phyloP scores from a whole-genome alignment of 2,329 filamentous ascomycete genomes.

The Clonostachys chloroleuca region DNA sequence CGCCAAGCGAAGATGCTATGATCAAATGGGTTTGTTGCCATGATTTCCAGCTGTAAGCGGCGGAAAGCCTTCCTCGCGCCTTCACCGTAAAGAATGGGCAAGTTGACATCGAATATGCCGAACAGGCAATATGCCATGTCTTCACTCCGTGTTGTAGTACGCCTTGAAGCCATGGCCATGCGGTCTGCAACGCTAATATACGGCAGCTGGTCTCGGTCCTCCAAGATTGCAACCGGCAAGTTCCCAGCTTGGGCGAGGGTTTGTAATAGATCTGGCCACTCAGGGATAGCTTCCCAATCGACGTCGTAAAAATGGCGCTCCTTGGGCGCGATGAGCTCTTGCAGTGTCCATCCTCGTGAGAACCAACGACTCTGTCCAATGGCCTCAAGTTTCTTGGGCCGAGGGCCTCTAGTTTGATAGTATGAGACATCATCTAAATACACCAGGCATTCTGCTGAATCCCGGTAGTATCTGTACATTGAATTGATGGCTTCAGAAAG shows the following conservation, averaged over 20 bases:
- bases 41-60: constrained; percentile 12
- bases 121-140: constrained; percentile 13
- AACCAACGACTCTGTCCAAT: too few relatives aligned
- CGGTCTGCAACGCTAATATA: constrained; percentile 6
- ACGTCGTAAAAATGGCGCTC: constrained; percentile 12
- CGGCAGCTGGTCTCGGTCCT: not conserved
- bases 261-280: not conserved
- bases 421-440: too few relatives aligned
- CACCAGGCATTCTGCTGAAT: too few relatives aligned
- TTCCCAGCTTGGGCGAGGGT: not conserved
- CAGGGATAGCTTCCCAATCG: constrained; percentile 4
- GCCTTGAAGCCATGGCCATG: constrained; percentile 10
- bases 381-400: too few relatives aligned
- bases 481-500: too few relatives aligned
- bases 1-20: constrained; percentile 10
- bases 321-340: too few relatives aligned
- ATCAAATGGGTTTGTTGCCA: constrained; percentile 5
- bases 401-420: too few relatives aligned
- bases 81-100: constrained; percentile 14
- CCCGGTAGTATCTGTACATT: too few relatives aligned
- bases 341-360: constrained; percentile 3
- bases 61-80: constrained; percentile 7
- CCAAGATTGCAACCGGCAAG: not conserved
- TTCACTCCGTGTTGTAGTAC: constrained; percentile 9
- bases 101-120: constrained; percentile 12